Evolutionary conservation across 441 rosid species (phyloP).

Genomic region (Raphanus hybrid): DNA sequence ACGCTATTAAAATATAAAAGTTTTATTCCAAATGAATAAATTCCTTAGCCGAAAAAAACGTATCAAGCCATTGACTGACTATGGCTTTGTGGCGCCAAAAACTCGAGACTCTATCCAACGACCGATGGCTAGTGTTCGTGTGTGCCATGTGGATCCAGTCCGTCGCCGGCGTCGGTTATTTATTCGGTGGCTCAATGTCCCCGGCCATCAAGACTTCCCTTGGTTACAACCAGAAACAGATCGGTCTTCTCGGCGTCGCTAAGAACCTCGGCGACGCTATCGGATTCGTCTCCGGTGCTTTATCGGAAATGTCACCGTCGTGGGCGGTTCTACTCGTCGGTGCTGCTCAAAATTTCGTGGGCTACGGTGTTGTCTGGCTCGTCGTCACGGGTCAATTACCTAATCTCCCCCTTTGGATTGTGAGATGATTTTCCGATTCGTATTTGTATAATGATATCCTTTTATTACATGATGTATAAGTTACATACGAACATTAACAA

Average conservation of each 20-base stretch:
- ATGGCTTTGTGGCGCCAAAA: constrained; percentile 27
- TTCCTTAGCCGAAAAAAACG: not conserved
- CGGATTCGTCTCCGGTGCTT: constrained; percentile 67
- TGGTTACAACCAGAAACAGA: constrained; percentile 76
- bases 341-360: constrained; percentile 61
- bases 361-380: constrained; percentile 82
- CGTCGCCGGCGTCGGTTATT: constrained; percentile 76
- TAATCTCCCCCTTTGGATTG: constrained; percentile 81
- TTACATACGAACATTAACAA: not conserved
- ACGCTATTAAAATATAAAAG: not conserved
- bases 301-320: constrained; percentile 64
- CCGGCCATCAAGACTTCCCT: constrained; percentile 69
- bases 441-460: not conserved
- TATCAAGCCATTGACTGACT: constrained; percentile 18
- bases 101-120: constrained; percentile 45
- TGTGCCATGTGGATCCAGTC: constrained; percentile 83
- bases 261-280: constrained; percentile 79
- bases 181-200: constrained; percentile 81
- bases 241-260: constrained; percentile 77
- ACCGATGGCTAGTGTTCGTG: constrained; percentile 83
- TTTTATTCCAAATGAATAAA: not conserved
- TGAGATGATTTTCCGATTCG: constrained; percentile 41
- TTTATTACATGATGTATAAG: not conserved
- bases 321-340: constrained; percentile 70
- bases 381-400: constrained; percentile 57